phyloP scores from a whole-genome alignment of 352 stramenopile species.

The Phytophthora sojae region DNA sequence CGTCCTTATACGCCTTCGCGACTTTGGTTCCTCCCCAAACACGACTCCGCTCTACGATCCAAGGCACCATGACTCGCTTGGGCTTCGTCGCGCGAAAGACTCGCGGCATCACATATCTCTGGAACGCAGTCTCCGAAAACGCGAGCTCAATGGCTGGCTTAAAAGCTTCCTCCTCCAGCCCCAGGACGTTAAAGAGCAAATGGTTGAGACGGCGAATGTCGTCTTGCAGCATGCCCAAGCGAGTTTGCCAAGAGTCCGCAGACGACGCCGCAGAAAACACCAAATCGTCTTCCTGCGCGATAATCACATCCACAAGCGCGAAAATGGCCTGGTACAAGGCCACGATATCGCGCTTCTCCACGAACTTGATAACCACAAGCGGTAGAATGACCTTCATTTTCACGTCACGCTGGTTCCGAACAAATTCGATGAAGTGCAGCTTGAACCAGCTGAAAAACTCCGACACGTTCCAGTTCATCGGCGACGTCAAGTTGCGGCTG shows the following conservation, averaged over 20 bases:
- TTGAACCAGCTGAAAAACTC: slow-evolving; percentile 89
- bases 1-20: slow-evolving; percentile 70
- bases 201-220: slow-evolving; percentile 82
- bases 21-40: slow-evolving; percentile 72
- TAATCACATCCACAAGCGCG: slow-evolving; percentile 64
- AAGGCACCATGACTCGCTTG: slow-evolving; percentile 78
- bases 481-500: slow-evolving; percentile 51
- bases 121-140: slow-evolving; percentile 78
- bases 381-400: slow-evolving; percentile 75
- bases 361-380: slow-evolving; percentile 65
- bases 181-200: slow-evolving; percentile 69
- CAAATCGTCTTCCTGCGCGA: slow-evolving; percentile 62
- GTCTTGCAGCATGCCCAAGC: slow-evolving; percentile 59
- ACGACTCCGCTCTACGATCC: slow-evolving; percentile 82
- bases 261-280: slow-evolving; percentile 57
- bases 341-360: slow-evolving; percentile 70
- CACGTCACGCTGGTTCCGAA: slow-evolving; percentile 74
- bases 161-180: slow-evolving; percentile 70
- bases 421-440: slow-evolving; percentile 81
- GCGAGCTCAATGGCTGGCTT: slow-evolving; percentile 66
- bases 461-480: slow-evolving; percentile 58
- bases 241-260: slow-evolving; percentile 52
- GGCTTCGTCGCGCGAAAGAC: slow-evolving; percentile 71
- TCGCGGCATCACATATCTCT: slow-evolving; percentile 78
- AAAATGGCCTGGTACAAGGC: slow-evolving; percentile 73